Base-by-base conservation (phyloP, 129 eudicot genomes). In the Solidago caesia region DNA sequence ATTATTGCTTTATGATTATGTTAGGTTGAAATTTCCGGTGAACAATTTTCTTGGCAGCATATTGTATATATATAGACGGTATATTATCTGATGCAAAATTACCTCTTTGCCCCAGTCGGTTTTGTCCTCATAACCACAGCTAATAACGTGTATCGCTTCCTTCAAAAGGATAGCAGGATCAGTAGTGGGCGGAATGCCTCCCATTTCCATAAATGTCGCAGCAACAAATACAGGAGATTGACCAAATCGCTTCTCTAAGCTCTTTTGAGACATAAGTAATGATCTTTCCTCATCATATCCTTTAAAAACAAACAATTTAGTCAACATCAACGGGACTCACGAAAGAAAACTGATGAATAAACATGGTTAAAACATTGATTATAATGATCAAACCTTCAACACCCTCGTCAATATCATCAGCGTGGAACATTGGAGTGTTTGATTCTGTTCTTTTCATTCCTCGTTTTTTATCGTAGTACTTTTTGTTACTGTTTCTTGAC, bases 81-180 rank as follows among this genome's bases (percentile, higher is more conserved):
- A 56, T 56, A 56, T 12, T 72, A 39, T 43, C 29, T 55, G 66
- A 41, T 68, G 75, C 41, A 5, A 69, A 62, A 57, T 75, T 69
- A 90, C 96, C 96, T 90, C 96, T 87, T 90, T 90, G 51, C 96
- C 96, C 96, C 96, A 90, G 68, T 90, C 96, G 12, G 91, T 79
- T 74, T 90, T 90, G 77, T 87, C 93, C 77, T 90, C 96, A 10
- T 90, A 90, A 7, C 96, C 96, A 67, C 96, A 90, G 82, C 93
- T 90, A 71, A 90, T 87, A 65, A 90, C 96, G 76, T 90, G 96
- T 65, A 90, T 90, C 8, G 96, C 96, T 82, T 90, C 96, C 78
- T 87, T 90, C 82, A 90, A 74, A 58, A 90, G 86, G 41, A 85
- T 83, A 26, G 89, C 91, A 44, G 93, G 91, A 82, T 90, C 88